Evolutionary conservation across 352 stramenopile species (phyloP).

Genomic region (Phytophthora citricola): DNA sequence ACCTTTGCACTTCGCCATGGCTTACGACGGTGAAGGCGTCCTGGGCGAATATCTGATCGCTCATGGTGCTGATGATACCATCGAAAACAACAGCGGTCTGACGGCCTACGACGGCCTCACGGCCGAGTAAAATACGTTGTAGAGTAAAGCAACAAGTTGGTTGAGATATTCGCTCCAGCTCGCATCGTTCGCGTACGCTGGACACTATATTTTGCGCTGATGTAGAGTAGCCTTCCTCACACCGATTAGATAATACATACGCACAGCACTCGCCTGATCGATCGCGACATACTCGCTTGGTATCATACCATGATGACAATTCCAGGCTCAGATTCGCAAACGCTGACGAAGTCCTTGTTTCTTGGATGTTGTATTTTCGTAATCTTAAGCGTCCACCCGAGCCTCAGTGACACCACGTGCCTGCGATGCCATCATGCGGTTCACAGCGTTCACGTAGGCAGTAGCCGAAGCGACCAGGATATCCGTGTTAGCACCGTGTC

Average conservation of each 20-base stretch:
- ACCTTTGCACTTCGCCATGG: constrained; percentile 94
- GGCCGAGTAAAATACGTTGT: constrained; percentile 44
- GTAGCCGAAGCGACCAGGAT: constrained; percentile 90
- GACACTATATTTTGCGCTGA: constrained; percentile 31
- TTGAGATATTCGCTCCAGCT: constrained; percentile 30
- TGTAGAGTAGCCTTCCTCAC: constrained; percentile 23
- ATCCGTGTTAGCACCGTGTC: constrained; percentile 90
- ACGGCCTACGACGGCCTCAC: constrained; percentile 93
- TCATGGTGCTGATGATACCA: constrained; percentile 93
- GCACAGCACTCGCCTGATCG: constrained; percentile 17
- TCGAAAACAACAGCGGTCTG: constrained; percentile 94
- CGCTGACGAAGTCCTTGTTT: constrained; percentile 17
- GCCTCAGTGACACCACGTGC: constrained; percentile 41
- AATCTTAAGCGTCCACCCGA: constrained; percentile 50
- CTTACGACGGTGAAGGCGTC: constrained; percentile 90
- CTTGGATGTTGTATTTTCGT: constrained; percentile 36
- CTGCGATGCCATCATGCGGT: constrained; percentile 84
- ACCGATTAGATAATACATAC: constrained; percentile 48
- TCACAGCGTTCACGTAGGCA: constrained; percentile 90
- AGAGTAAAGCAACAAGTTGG: constrained; percentile 17
- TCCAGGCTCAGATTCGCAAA: constrained; percentile 11
- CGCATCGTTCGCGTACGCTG: constrained; percentile 20
- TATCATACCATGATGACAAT: constrained; percentile 15
- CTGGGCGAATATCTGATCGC: constrained; percentile 94
- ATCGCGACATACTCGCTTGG: constrained; percentile 3